Base-by-base conservation (phyloP, 2,329 filamentous ascomycete genomes). In the Thielaviopsis euricoi region DNA sequence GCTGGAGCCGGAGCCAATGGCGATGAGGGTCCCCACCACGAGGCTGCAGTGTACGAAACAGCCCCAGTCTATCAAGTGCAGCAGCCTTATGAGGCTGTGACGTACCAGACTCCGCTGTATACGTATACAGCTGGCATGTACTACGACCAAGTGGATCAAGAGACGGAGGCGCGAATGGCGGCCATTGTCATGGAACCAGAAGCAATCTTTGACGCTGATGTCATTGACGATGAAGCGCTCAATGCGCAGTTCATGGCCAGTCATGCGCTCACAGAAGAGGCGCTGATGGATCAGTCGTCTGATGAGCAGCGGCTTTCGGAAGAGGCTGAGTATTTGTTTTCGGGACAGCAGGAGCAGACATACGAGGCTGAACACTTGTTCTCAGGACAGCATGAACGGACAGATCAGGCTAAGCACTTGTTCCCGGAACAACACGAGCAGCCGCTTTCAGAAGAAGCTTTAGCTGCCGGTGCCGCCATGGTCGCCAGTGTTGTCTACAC, bases 401-500 rank as follows among this genome's bases (percentile, higher is more conserved):
- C n/a, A n/a, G n/a, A n/a, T n/a, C n/a, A n/a, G n/a, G n/a, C n/a
- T n/a, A 9, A 26, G 25, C 25, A 26, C 25, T 10, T 10, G 2
- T 10, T 23, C 19, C 10, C 10, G 19, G 21, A 9, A 12, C 26
- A 10, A 10, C 15, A 13, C 21, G 29, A 40, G 4, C 25, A 22
- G 22, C 21, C 25, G 17, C 19, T 21, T 9, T 17, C 55, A 6
- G 26, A 40, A 17, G 59, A 53, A 21, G 23, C 53, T 21, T 22
- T 61, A 13, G 56, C 56, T 33, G 59, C 59, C 25, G 50, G 59
- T 40, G 59, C 59, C 37, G 56, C 59, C 17, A 56, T 61, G 49
- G 59, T 61, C 17, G 59, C 53, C 33, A 58, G 53, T 53, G 53
- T 58, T 22, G 59, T 58, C 19, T 58, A 58, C 48, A 55, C 58